phyloP scores from a whole-genome alignment of 805 yeast species.

The Teunomyces gatunensis region DNA sequence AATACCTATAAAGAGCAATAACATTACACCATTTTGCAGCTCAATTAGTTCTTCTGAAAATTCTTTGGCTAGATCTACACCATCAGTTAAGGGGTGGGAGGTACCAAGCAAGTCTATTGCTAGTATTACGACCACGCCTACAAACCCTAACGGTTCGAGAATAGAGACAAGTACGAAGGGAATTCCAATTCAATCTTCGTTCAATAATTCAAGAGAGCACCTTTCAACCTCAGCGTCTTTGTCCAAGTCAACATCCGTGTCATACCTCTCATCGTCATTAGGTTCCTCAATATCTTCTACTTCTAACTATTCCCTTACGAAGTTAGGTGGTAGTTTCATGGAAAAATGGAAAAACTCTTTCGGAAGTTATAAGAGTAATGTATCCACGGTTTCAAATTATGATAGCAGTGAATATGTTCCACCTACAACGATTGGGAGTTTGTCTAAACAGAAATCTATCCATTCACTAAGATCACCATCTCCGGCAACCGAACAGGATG shows the following conservation, averaged over 20 bases:
- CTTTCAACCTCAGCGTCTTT: conserved; percentile 23
- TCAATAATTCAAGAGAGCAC: background rate
- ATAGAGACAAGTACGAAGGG: conserved; percentile 15
- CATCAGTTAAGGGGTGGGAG: conserved; percentile 47
- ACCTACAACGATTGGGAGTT: conserved; percentile 12
- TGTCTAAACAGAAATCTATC: conserved; percentile 22
- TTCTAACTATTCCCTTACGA: conserved; percentile 39
- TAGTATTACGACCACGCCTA: conserved; percentile 17
- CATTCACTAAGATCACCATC: conserved; percentile 36
- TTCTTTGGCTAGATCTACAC: conserved; percentile 18
- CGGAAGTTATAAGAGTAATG: conserved; percentile 13
- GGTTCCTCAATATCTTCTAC: conserved; percentile 35
- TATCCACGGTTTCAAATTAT: conserved; percentile 3
- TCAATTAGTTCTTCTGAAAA: conserved; percentile 1
- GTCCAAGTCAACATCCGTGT: conserved; percentile 36
- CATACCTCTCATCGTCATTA: conserved; percentile 41
- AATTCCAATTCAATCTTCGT: conserved; percentile 19
- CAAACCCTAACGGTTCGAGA: conserved; percentile 11
- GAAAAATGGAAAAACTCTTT: conserved; percentile 45
- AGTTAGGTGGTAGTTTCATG: conserved; percentile 42
- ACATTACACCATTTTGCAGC: background rate
- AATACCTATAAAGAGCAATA: background rate
- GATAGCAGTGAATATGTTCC: conserved; percentile 13
- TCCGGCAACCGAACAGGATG: conserved; percentile 35
- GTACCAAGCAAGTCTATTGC: conserved; percentile 39